Evolutionary conservation across 2,329 filamentous ascomycete species (phyloP).

Genomic region (Beauveria varroae): DNA sequence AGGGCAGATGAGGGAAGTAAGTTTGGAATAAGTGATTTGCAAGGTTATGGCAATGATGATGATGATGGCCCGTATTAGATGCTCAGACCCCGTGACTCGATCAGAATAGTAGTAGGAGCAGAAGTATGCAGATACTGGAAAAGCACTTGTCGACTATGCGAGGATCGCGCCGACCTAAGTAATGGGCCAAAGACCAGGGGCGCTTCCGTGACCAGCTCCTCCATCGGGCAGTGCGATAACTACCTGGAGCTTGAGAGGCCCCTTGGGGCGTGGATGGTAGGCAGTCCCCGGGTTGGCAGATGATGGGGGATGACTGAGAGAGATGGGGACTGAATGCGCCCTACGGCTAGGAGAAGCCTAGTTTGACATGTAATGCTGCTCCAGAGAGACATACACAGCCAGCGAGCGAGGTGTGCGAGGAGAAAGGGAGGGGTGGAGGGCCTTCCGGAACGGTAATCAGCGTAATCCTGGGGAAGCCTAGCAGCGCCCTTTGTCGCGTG

Average conservation of each 20-base stretch:
- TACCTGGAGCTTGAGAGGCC: background rate
- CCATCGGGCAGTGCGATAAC: background rate
- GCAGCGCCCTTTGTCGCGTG: background rate
- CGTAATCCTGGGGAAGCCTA: conserved; percentile 9
- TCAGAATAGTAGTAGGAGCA: background rate
- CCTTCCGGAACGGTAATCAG: background rate
- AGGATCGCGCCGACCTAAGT: conserved; percentile 8
- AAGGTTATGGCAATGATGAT: background rate
- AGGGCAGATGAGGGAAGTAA: background rate
- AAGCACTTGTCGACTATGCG: background rate
- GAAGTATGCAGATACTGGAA: background rate
- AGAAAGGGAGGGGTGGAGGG: background rate
- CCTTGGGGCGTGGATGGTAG: background rate
- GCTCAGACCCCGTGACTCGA: background rate
- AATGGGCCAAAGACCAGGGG: conserved; percentile 1
- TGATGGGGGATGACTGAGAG: background rate
- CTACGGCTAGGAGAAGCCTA: conserved; percentile 1
- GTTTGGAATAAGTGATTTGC: background rate
- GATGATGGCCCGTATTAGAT: background rate
- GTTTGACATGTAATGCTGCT: background rate
- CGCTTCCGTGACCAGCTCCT: background rate
- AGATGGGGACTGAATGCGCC: background rate
- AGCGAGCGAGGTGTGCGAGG: background rate
- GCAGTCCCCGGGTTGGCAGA: background rate
- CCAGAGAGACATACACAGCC: background rate